phyloP scores from a whole-genome alignment of 2,329 filamentous ascomycete genomes.

The Pseudogymnoascus sp. region DNA sequence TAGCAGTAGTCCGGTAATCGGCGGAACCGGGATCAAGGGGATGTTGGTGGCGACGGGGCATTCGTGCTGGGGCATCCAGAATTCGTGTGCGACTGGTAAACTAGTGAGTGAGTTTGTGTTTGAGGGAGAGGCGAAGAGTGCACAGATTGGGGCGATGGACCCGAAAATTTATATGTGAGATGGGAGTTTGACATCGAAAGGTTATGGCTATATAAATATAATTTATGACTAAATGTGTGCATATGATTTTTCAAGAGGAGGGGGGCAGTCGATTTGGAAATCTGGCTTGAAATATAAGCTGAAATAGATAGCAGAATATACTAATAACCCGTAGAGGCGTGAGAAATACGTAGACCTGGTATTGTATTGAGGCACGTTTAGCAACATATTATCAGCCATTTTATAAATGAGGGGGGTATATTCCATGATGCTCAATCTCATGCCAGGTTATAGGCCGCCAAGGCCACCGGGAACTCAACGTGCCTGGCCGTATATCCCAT shows the following conservation, averaged over 20 bases:
- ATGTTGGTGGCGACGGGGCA: slow-evolving; percentile 78
- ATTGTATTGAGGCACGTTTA: neutral
- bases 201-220: neutral
- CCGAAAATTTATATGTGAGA: neutral
- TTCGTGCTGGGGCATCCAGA: slow-evolving; percentile 95
- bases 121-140: slow-evolving; percentile 44
- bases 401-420: neutral
- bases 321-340: neutral
- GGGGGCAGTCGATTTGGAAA: neutral
- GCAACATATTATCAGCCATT: neutral
- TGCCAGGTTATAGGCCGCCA: neutral
- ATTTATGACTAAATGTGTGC: neutral
- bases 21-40: slow-evolving; percentile 60
- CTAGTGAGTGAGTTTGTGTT: slow-evolving; percentile 68
- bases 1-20: slow-evolving; percentile 55
- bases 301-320: neutral
- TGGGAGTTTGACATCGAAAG: neutral
- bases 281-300: neutral
- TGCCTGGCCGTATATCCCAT: neutral
- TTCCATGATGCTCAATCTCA: neutral
- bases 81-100: slow-evolving; percentile 78
- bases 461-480: neutral
- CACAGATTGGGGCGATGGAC: neutral
- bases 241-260: neutral
- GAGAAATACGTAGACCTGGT: neutral